Conservation (phyloP, 768 basidiomycete genomes). For the Favolaschia claudopus region DNA sequence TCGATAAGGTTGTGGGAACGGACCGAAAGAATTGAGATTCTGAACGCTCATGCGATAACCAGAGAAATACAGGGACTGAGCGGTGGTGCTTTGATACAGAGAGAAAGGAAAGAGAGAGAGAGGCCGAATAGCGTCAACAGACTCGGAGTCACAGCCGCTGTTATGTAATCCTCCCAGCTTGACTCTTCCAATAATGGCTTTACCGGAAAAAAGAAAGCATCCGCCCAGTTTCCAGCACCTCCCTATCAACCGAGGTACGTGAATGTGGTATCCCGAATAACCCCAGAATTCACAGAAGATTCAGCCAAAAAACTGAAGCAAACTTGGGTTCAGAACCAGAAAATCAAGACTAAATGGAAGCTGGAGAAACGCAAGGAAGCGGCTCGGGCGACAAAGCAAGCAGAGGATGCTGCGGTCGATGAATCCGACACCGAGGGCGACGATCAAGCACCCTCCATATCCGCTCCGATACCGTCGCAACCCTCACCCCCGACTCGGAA, state of each 20-base stretch:
- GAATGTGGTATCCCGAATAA: constrained; percentile 2
- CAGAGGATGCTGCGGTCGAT: constrained; percentile 24
- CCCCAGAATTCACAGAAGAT: constrained; percentile 10
- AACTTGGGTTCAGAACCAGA: constrained; percentile 78
- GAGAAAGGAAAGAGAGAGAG: constrained; percentile 38
- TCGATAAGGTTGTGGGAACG: constrained; percentile 39
- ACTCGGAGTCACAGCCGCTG: constrained; percentile 5
- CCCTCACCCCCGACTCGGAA: constrained; percentile 18
- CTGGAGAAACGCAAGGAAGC: constrained; percentile 62
- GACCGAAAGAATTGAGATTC: constrained; percentile 87
- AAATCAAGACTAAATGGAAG: constrained; percentile 83
- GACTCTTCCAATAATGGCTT: constrained; percentile 26
- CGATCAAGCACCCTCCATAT: not conserved
- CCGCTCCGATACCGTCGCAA: not conserved
- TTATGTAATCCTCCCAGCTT: constrained; percentile 15
- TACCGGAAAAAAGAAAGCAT: constrained; percentile 56
- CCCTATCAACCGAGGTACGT: constrained; percentile 67
- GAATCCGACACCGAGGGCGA: constrained; percentile 24
- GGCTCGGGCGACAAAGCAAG: not conserved
- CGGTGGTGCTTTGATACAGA: constrained; percentile 46
- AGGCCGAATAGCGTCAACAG: constrained; percentile 28
- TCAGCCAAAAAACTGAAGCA: constrained; percentile 83
- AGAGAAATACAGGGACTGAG: constrained; percentile 55
- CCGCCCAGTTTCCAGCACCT: constrained; percentile 78
- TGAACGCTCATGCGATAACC: constrained; percentile 92